Base-by-base conservation (phyloP, 257 asterid genomes). In the Nemophila menziesii region DNA sequence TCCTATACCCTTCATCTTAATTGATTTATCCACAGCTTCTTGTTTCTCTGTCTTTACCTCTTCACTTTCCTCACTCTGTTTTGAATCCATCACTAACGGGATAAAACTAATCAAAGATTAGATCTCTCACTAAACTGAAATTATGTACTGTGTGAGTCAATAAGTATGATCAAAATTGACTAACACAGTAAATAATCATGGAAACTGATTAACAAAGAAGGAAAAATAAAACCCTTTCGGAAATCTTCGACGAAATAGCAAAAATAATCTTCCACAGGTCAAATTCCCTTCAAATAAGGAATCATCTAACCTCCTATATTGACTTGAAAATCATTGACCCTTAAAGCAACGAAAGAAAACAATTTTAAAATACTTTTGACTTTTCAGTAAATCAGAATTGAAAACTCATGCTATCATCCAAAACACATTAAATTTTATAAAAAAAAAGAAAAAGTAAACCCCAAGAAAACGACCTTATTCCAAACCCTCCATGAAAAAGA, bases 81-180 rank as follows among this genome's bases (percentile, higher is more conserved):
- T 73, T 21, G 50, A 48, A 65, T 80, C 93, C 95, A 87, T 89
- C 5, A 37, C 56, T 47, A 52, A 45, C 29, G 46, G 22, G 36
- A 56, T 16, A 54, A 39, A 14, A 17, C 44, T 24, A 52, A 52
- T 36, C 33, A 11, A 33, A n/a, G 33, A 29, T 1, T 11, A 29
- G 22, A 18, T 19, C 12, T 10, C 14, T 12, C 14, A 4, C 36
- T 19, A 43, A 42, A 27, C 37, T 20, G 15, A 43, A 46, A 38
- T 37, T 45, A 44, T 55, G 39, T n/a, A 45, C 13, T 36, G 9
- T 19, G n/a, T 10, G 5, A 18, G 11, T 16, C 33, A 17, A 11
- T 29, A 38, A 49, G 44, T 48, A 48, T 44, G 34, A 20, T 13
- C 8, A 10, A 43, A 51, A 51, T 16, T 43, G 54, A 56, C 47